Conservation (phyloP, 2,329 filamentous ascomycete species). For the Fusarium nematophilum region DNA sequence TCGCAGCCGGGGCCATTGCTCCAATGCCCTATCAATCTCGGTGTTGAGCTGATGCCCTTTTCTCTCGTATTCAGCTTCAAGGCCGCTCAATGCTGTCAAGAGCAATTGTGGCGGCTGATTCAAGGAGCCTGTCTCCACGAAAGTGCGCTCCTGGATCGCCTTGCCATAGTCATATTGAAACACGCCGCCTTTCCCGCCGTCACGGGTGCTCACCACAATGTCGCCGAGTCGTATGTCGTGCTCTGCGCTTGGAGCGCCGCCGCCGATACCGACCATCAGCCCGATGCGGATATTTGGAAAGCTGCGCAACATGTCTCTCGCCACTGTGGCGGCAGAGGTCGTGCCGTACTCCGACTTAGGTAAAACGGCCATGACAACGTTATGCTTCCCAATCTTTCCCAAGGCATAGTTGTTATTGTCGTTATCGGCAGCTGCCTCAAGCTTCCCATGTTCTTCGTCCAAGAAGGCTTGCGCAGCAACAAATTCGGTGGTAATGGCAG, state of each 20-base stretch:
- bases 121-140: constrained; percentile 19
- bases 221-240: constrained; percentile 51
- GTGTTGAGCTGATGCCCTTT: neutral
- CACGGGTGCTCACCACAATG: constrained; percentile 33
- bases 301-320: constrained; percentile 43
- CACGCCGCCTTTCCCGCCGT: constrained; percentile 26
- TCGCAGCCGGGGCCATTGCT: neutral
- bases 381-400: constrained; percentile 48
- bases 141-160: constrained; percentile 24
- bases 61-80: neutral
- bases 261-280: constrained; percentile 51
- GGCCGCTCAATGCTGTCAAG: neutral
- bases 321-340: constrained; percentile 40
- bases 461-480: constrained; percentile 53
- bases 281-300: constrained; percentile 46
- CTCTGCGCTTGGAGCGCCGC: constrained; percentile 48
- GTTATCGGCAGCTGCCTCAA: constrained; percentile 35
- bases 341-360: constrained; percentile 45
- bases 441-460: constrained; percentile 51
- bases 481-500: constrained; percentile 50
- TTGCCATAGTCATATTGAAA: constrained; percentile 45
- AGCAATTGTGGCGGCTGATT: constrained; percentile 24
- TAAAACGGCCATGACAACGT: constrained; percentile 49
- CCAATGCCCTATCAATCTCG: neutral
- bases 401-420: constrained; percentile 48